phyloP scores from a whole-genome alignment of 495 filamentous ascomycete species.

The Amphirosellinia nigrospora region DNA sequence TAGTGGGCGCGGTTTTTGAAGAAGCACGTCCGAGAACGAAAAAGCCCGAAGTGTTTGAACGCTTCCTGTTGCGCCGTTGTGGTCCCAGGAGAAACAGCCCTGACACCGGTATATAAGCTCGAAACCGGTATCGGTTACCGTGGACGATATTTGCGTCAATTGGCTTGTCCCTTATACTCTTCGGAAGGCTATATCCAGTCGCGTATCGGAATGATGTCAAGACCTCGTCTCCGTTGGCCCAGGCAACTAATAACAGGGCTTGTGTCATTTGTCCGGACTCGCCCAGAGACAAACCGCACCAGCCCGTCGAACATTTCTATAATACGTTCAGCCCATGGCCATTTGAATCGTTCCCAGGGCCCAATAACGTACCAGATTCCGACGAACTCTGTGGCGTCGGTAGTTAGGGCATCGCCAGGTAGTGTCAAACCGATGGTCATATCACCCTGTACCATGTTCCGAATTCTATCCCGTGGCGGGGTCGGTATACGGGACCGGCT shows the following conservation, averaged over 20 bases:
- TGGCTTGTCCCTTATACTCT: slow-evolving; percentile 66
- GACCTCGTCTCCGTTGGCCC: slow-evolving; percentile 56
- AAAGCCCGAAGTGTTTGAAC: slow-evolving; percentile 43
- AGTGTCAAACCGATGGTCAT: slow-evolving; percentile 63
- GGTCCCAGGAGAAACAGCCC: slow-evolving; percentile 66
- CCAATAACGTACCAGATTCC: slow-evolving; percentile 54
- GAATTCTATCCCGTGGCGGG: slow-evolving; percentile 49
- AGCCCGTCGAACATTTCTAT: slow-evolving; percentile 52
- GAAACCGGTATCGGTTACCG: slow-evolving; percentile 58
- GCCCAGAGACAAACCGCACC: slow-evolving; percentile 63
- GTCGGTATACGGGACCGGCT: slow-evolving; percentile 46
- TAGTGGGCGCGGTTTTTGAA: slow-evolving; percentile 39
- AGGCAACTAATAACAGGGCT: slow-evolving; percentile 64
- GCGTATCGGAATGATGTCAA: slow-evolving; percentile 65
- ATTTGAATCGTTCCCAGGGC: not conserved
- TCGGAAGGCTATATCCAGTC: slow-evolving; percentile 63
- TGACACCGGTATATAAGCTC: slow-evolving; percentile 68
- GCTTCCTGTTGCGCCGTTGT: slow-evolving; percentile 51
- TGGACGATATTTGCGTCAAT: slow-evolving; percentile 62
- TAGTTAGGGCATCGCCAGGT: slow-evolving; percentile 56
- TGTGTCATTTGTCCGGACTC: slow-evolving; percentile 63
- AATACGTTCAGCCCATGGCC: slow-evolving; percentile 1
- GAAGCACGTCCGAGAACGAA: slow-evolving; percentile 55
- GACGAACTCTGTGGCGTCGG: slow-evolving; percentile 63
- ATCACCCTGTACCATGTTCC: slow-evolving; percentile 44